Evolutionary conservation across 495 filamentous ascomycete genomes (phyloP).

Genomic region (Corynascus novoguineensis): DNA sequence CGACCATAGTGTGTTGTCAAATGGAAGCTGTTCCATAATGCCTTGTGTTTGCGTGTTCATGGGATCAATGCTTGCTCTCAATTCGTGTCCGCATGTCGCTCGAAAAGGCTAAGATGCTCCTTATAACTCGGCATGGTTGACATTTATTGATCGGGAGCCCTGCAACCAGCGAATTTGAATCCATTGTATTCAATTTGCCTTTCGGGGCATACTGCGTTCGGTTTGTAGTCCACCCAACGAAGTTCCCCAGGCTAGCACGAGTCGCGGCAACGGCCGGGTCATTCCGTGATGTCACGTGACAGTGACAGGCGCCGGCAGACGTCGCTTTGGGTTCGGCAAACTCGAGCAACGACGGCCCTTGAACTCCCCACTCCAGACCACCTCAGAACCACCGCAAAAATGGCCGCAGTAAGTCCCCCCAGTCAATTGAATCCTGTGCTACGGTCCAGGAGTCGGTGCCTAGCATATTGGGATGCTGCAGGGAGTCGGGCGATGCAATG

Average conservation of each 20-base stretch:
- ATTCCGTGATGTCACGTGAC: conserved; percentile 28
- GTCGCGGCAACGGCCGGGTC: conserved; percentile 14
- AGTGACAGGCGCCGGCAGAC: conserved; percentile 16
- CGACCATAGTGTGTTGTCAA: neutral
- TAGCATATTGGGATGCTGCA: neutral
- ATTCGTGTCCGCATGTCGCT: neutral
- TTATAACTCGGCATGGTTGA: no score
- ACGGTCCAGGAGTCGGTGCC: neutral
- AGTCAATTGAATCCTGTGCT: conserved; percentile 20
- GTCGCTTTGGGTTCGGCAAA: conserved; percentile 31
- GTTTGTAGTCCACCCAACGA: neutral
- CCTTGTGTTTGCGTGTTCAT: neutral
- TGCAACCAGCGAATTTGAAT: no score
- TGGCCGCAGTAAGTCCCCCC: conserved; percentile 70
- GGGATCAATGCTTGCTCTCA: neutral
- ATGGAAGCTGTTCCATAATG: conserved; percentile 2
- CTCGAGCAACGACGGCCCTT: conserved; percentile 33
- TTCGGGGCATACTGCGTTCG: no score
- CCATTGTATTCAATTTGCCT: no score
- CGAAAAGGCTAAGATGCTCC: no score
- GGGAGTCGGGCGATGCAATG: neutral
- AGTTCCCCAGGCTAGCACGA: neutral
- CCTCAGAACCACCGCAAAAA: conserved; percentile 62
- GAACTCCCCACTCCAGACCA: conserved; percentile 42
- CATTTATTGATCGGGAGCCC: no score